phyloP scores from a whole-genome alignment of 2,329 filamentous ascomycete species.

The Purpureocillium takamizusanense region DNA sequence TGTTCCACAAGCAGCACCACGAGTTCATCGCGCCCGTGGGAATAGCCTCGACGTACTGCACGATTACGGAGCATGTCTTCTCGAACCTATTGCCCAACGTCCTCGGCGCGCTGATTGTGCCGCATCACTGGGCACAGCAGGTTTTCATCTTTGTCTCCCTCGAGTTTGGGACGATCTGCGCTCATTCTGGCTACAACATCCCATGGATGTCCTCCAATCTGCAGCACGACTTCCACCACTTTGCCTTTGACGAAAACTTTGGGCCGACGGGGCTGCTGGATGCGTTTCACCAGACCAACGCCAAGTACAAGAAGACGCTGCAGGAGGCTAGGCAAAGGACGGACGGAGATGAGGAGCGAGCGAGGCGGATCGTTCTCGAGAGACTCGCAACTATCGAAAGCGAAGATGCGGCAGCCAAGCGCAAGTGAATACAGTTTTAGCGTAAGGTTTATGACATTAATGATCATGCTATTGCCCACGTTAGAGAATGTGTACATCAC shows the following conservation, averaged over 20 bases:
- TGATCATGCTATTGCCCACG: too few species aligned
- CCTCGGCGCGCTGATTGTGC: conserved; percentile 13
- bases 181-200: conserved; percentile 9
- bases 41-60: conserved; percentile 40
- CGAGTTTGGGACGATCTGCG: conserved; percentile 9
- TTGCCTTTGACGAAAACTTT: conserved; percentile 12
- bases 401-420: not conserved
- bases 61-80: conserved; percentile 39
- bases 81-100: conserved; percentile 38
- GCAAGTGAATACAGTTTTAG: too few species aligned
- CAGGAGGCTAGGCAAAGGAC: conserved; percentile 6
- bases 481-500: too few species aligned
- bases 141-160: conserved; percentile 9
- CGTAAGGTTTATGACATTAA: too few species aligned
- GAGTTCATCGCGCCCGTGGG: conserved; percentile 41
- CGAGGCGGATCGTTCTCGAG: conserved; percentile 8
- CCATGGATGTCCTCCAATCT: conserved; percentile 7
- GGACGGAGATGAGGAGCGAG: conserved; percentile 8
- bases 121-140: conserved; percentile 9
- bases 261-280: conserved; percentile 8
- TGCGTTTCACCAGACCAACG: conserved; percentile 5
- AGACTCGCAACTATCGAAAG: conserved; percentile 5
- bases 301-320: conserved; percentile 6
- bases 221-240: conserved; percentile 12
- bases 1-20: conserved; percentile 43